Evolutionary conservation across 1,139 yeast species (phyloP), one percentile per base, ranked within the genome.

Genomic region (Hemisphaericaspora xylanilytica): DNA sequence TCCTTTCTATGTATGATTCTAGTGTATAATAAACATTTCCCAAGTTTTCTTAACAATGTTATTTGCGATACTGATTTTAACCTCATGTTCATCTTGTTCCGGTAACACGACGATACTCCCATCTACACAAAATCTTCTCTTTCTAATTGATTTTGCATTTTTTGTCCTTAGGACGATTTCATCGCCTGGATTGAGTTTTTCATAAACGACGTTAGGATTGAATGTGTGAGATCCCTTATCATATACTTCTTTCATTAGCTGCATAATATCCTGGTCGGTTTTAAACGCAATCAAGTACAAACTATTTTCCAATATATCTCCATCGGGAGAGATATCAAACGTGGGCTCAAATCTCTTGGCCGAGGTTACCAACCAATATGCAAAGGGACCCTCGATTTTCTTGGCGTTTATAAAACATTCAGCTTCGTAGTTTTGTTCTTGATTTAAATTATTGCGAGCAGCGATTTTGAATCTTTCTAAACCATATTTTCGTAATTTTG

Each of bases 261-360:
- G 70, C 70, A 81, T 63, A 14, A 86, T 70, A 13, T 52, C 52
- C 5, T 48, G 49, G 8, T 72, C 56, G 17, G 77, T 61, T 0
- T 67, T 70, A 45, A 86, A 76, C 3, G 77, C 70, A 1, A 89
- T 62, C 33, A 82, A 45, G 52, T 80, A 80, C 7, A 87, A 60
- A 29, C 67, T 63, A 12, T 68, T 56, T n/a, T 73, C 64, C 2
- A 72, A 61, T 2, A 84, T 69, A 30, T 70, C 54, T 1, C 95
- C 85, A 2, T 58, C 42, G 0, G 97, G 97, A 37, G 94, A 87
- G 13, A 90, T 85, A 31, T 63, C 65, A 55, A 87, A 89, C 0
- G 71, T 71, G 3, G 78, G 74, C 56, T 89, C 97, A 39, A 88
- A 75, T 38, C 70, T 67, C 17, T 78, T 69, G 2, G 85, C 72